Base-by-base conservation (phyloP, 352 stramenopile genomes). In the Peronospora belbahrii region DNA sequence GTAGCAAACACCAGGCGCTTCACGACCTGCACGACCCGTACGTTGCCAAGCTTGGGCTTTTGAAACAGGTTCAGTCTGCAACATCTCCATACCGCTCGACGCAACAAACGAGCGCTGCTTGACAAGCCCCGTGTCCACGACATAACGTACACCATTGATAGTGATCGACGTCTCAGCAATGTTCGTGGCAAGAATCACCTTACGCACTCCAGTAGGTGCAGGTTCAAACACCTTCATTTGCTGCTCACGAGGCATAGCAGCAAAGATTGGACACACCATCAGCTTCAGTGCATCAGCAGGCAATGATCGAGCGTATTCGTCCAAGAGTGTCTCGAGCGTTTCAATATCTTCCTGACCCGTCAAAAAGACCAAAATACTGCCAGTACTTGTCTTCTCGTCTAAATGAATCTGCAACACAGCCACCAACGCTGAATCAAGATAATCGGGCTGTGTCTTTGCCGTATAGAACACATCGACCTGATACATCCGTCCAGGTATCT, bases 151-250 rank as follows among this genome's bases (percentile, higher is more conserved):
- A 46, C 98, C 97, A 20, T 97, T 96, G 60, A 99, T 99, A 6
- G 97, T 99, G 50, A 99, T 97, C 17, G 91, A 98, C 31, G 94
- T 98, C 65, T 97, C 90, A 27, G 92, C 91, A 63, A 98, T 97
- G 68, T 97, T 98, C n/a, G 93, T 98, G 17, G 85, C 80, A 13
- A 93, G 55, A 46, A 98, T 96, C 6, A 98, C 85, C 54, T 97
- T 97, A 47, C 94, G 83, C 20, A 89, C 70, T 10, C 74, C 80
- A 2, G 48, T 28, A 7, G 80, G 75, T 5, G 84, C 75, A 5
- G 75, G 78, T 42, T 95, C 78, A 59, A 98, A 98, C 14, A 97
- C 90, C 45, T 83, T 75, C 58, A 97, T 89, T 66, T 99, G 95
- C 64, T 97, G 67, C 24, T 97, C 80, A 6, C 90, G 75, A 3